These are phyloP conservation scores for Didymella lethalis DNA, from an alignment of 2,329 filamentous ascomycete genomes.

Conservation along the genomic window DNA sequence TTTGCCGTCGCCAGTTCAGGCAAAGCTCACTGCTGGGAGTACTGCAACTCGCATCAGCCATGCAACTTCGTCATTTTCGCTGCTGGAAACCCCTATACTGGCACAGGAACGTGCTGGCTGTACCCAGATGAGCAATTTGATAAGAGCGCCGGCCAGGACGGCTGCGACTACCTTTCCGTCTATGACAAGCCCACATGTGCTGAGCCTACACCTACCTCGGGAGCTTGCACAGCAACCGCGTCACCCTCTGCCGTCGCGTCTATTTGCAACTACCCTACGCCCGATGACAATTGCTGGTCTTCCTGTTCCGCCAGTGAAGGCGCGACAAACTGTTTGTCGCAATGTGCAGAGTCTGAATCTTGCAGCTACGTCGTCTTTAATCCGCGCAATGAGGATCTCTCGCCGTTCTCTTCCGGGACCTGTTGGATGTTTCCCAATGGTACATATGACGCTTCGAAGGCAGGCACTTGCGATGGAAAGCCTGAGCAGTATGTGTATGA, in stretches of 20 bases:
- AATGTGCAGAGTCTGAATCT: not conserved
- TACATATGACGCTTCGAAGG: constrained; percentile 1
- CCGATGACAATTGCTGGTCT: constrained; percentile 2
- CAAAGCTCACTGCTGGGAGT: constrained; percentile 2
- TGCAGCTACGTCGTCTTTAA: constrained; percentile 7
- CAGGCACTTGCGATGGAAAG: not conserved
- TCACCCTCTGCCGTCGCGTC: constrained; percentile 1
- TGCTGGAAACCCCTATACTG: constrained; percentile 5
- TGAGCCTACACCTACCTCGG: not conserved
- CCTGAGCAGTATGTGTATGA: constrained; percentile 3
- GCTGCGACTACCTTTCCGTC: constrained; percentile 3
- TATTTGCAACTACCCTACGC: constrained; percentile 1
- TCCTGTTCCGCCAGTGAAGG: not conserved
- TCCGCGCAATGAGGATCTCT: not conserved
- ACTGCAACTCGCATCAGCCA: constrained; percentile 5
- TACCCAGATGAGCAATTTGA: constrained; percentile 3
- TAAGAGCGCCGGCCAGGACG: not conserved
- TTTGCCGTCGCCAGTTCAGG: constrained; percentile 5
- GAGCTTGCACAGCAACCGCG: constrained; percentile 5
- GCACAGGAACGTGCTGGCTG: constrained; percentile 2
- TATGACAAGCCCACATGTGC: constrained; percentile 3
- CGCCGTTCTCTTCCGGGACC: not conserved
- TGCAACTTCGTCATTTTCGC: constrained; percentile 5
- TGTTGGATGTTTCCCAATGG: constrained; percentile 4
- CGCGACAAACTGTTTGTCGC: not conserved